Evolutionary conservation across 352 stramenopile genomes (phyloP).

Genomic region (Phytophthora niederhauseri): DNA sequence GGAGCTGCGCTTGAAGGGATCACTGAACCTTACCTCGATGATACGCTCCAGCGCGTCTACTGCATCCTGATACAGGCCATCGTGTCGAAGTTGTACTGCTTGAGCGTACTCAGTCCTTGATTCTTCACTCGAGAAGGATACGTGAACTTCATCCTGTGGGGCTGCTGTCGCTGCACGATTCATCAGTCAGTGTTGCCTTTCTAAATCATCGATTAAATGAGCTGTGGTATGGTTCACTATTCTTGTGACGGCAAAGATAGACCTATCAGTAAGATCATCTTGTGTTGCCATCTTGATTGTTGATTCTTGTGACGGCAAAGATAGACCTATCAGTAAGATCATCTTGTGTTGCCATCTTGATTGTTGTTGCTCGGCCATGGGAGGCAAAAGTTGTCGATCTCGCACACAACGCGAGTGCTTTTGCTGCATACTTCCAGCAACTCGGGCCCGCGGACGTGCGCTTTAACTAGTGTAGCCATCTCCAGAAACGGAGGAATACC

Average conservation of each 20-base stretch:
- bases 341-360: no score
- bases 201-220: slow-evolving; percentile 1
- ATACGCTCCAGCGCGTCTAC: slow-evolving; percentile 44
- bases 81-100: slow-evolving; percentile 43
- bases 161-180: slow-evolving; percentile 8
- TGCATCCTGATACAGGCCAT: slow-evolving; percentile 47
- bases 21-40: slow-evolving; percentile 46
- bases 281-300: not conserved
- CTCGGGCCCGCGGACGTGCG: slow-evolving; percentile 46
- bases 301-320: slow-evolving; percentile 15
- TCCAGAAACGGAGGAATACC: slow-evolving; percentile 28
- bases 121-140: slow-evolving; percentile 33
- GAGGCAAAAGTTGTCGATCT: slow-evolving; percentile 59
- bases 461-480: slow-evolving; percentile 33
- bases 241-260: slow-evolving; percentile 15
- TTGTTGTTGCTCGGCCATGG: not conserved
- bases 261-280: not conserved
- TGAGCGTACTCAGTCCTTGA: slow-evolving; percentile 34
- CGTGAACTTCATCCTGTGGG: slow-evolving; percentile 6
- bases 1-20: not conserved
- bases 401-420: slow-evolving; percentile 42
- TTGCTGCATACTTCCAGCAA: slow-evolving; percentile 47
- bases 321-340: not conserved
- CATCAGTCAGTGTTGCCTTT: slow-evolving; percentile 10
- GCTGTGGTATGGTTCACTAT: slow-evolving; percentile 4